phyloP scores from a whole-genome alignment of 768 basidiomycete genomes.

The Tylopilus sp. region DNA sequence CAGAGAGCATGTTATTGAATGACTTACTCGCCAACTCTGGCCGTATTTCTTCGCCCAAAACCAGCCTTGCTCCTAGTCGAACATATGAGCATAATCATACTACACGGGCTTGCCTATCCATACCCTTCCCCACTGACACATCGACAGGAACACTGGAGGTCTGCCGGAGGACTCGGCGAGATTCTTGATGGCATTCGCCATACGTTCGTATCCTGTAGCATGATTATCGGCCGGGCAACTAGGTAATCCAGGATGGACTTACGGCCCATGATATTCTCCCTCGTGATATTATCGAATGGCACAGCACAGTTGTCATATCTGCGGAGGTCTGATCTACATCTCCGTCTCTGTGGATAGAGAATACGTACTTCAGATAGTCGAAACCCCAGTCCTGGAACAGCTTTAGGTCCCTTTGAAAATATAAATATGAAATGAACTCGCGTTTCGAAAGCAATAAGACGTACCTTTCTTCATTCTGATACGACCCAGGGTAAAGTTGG shows the following conservation, averaged over 20 bases:
- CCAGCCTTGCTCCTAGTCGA: conserved; percentile 56
- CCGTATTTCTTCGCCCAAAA: conserved; percentile 57
- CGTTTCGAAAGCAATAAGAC: not conserved
- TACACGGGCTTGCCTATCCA: conserved; percentile 10
- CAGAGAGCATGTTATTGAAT: not conserved
- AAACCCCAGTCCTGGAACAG: conserved; percentile 66
- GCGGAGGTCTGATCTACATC: not conserved
- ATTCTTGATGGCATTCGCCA: conserved; percentile 55
- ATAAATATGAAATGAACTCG: not conserved
- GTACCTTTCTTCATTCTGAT: conserved; percentile 55
- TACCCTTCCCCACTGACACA: conserved; percentile 71
- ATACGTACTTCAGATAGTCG: conserved; percentile 55
- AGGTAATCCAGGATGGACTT: conserved; percentile 18
- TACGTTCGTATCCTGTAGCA: conserved; percentile 51
- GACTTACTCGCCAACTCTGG: conserved; percentile 62
- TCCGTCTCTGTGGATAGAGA: not conserved
- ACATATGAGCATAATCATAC: not conserved
- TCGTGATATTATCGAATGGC: conserved; percentile 54
- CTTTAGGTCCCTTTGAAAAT: conserved; percentile 45
- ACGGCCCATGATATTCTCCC: conserved; percentile 56
- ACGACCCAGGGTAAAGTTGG: conserved; percentile 61
- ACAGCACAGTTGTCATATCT: conserved; percentile 66
- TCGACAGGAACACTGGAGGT: conserved; percentile 53
- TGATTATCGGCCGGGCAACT: not conserved
- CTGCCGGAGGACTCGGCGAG: conserved; percentile 47